These are phyloP conservation scores for Hondaea fermentalgiana DNA, from an alignment of 108 stramenopile genomes.

Conservation along the genomic window DNA sequence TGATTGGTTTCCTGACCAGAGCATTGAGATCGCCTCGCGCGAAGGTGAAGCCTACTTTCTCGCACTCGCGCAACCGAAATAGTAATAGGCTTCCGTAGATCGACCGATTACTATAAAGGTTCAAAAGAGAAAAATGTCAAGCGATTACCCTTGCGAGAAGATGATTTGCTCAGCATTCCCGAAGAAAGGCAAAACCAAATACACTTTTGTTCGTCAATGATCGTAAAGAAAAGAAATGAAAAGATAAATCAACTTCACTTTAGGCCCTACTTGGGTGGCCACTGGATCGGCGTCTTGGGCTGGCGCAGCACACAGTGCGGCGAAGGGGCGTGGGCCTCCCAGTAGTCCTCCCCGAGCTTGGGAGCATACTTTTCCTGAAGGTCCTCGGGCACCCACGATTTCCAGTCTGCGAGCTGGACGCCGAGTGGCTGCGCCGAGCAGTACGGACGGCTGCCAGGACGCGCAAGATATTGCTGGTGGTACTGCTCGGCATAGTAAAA, in stretches of 20 bases:
- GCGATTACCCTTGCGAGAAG: no score
- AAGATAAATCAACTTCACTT: no score
- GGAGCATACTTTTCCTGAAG: constrained; percentile 59
- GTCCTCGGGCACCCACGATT: constrained; percentile 55
- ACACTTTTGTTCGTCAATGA: no score
- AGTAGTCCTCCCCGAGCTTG: constrained; percentile 56
- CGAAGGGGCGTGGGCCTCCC: constrained; percentile 59
- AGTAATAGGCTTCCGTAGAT: no score
- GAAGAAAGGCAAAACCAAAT: no score
- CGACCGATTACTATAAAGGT: no score
- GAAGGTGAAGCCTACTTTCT: not conserved
- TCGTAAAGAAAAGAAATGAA: no score
- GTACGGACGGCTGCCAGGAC: constrained; percentile 65
- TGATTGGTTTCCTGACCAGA: not conserved
- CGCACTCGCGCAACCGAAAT: not conserved
- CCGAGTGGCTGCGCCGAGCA: constrained; percentile 68
- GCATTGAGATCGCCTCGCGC: not conserved
- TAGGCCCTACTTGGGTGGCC: not conserved
- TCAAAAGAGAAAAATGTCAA: no score
- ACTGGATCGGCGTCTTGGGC: constrained; percentile 58
- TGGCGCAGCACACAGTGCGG: constrained; percentile 59
- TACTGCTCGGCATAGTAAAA: constrained; percentile 63
- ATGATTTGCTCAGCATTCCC: no score
- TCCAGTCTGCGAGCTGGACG: constrained; percentile 52
- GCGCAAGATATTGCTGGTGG: constrained; percentile 71